These are phyloP conservation scores for Musa beccarii DNA, from an alignment of 176 grass and related monocot genomes.

Conservation along the genomic window DNA sequence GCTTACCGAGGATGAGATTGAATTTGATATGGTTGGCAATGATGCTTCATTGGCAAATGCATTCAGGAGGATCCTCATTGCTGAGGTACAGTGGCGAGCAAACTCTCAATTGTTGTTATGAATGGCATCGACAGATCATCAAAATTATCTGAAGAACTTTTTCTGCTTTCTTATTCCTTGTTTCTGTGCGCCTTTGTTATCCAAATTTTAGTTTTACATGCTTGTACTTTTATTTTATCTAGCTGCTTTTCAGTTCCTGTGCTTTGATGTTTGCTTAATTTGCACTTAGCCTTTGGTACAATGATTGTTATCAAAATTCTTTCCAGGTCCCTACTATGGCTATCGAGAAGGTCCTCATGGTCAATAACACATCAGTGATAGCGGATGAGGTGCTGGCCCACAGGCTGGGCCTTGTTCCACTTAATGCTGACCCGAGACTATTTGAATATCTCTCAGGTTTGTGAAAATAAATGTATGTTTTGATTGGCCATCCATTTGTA, in stretches of 20 bases:
- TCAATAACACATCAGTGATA: slow-evolving; percentile 82
- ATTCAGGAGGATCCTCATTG: slow-evolving; percentile 74
- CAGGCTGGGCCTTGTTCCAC: slow-evolving; percentile 78
- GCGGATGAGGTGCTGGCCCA: slow-evolving; percentile 88
- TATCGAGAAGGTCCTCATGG: slow-evolving; percentile 82
- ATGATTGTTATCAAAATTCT: background rate
- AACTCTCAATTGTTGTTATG: background rate
- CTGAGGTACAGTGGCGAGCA: slow-evolving; percentile 44
- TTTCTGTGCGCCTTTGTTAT: too few relatives aligned
- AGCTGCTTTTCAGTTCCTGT: too few relatives aligned
- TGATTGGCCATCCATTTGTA: background rate
- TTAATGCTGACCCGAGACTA: slow-evolving; percentile 74
- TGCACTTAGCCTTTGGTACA: too few relatives aligned
- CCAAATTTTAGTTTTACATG: too few relatives aligned
- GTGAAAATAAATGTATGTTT: background rate
- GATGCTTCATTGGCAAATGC: slow-evolving; percentile 87
- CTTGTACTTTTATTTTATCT: too few relatives aligned
- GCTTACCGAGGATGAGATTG: slow-evolving; percentile 75
- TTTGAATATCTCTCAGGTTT: slow-evolving; percentile 86
- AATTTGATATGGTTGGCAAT: slow-evolving; percentile 94
- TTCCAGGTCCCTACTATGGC: slow-evolving; percentile 86
- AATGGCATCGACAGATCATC: background rate
- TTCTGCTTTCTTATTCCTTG: too few relatives aligned
- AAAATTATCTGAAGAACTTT: background rate
- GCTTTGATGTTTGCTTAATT: background rate